Evolutionary conservation across 495 filamentous ascomycete genomes (phyloP).

Genomic region (Staphylotrichum longicolle): DNA sequence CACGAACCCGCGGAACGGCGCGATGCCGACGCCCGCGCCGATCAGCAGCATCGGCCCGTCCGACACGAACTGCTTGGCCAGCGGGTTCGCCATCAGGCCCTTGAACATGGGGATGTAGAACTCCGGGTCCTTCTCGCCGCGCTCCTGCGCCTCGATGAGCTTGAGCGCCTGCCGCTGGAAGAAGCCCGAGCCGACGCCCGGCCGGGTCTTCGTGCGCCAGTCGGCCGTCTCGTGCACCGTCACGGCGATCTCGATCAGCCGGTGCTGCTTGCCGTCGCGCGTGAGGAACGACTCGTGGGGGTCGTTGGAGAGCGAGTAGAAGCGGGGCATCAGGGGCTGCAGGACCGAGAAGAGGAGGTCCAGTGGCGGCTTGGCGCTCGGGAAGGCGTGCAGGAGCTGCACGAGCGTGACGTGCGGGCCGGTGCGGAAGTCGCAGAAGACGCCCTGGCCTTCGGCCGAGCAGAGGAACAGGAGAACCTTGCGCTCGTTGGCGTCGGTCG

Average conservation of each 20-base stretch:
- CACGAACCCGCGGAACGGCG: slow-evolving; percentile 95
- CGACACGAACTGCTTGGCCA: slow-evolving; percentile 81
- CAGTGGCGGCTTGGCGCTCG: slow-evolving; percentile 81
- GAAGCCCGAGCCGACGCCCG: slow-evolving; percentile 77
- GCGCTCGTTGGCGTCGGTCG: slow-evolving; percentile 74
- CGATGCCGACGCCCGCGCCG: slow-evolving; percentile 93
- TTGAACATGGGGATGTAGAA: slow-evolving; percentile 93
- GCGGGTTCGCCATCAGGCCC: slow-evolving; percentile 95
- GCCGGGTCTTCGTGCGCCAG: slow-evolving; percentile 67
- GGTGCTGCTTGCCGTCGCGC: slow-evolving; percentile 66
- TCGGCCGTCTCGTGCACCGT: slow-evolving; percentile 84
- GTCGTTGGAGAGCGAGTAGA: slow-evolving; percentile 97
- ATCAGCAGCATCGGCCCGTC: slow-evolving; percentile 98
- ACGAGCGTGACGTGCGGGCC: slow-evolving; percentile 77
- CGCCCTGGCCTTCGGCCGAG: slow-evolving; percentile 86
- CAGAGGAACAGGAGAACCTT: slow-evolving; percentile 82
- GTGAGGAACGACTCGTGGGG: slow-evolving; percentile 75
- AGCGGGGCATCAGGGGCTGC: slow-evolving; percentile 88
- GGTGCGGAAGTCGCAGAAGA: slow-evolving; percentile 93
- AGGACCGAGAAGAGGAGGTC: slow-evolving; percentile 76
- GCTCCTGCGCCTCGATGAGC: slow-evolving; percentile 61
- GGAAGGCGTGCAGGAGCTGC: slow-evolving; percentile 89
- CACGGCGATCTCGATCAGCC: slow-evolving; percentile 90
- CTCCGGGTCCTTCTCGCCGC: slow-evolving; percentile 55
- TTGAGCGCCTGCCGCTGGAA: slow-evolving; percentile 75